Evolutionary conservation across 495 filamentous ascomycete species (phyloP), one percentile per base, ranked within the genome.

Genomic region (Bacidia gigantensis): DNA sequence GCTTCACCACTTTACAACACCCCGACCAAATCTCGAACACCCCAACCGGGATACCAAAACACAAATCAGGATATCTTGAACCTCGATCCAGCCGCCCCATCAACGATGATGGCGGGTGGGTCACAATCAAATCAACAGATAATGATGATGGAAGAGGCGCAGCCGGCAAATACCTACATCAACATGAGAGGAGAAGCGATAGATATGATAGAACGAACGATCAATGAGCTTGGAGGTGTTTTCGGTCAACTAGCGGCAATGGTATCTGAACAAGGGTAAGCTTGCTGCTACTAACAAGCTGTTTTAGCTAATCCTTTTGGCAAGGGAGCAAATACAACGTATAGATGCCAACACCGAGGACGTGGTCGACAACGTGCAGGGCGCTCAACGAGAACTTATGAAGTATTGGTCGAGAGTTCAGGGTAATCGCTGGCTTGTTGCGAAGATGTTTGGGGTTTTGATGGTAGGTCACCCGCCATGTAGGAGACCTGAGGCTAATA

Each of bases 301-400:
- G 11, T 20, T 23, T 1, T 10, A 20, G 10, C 35, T 56, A 41
- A 53, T 38, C 17, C 7, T 25, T 20, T 2, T 14, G n/a, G n/a
- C 24, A 61, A 50, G 58, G 2, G 60, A 63, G 54, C 53, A 56
- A 47, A 54, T 62, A 26, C 60, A 84, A 65, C 76, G 87, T 25
- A 93, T 93, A 55, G 92, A 98, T 60, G 89, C 90, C 49, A 96
- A 97, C 66, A 95, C 89, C 0, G 83, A 92, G 62, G 86, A 97
- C 64, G 84, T 97, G 14, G 93, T 98, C 26, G 89, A 95, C 60
- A 97, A 98, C 61, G 92, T 98, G 12, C 78, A 95, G 64, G 92
- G 92, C 24, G 92, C 92, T 11, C 92, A 98, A 63, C 78, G 89
- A 40, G 92, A 98, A 69, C 51, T 77, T 41, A 78, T 98, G 73